Evolutionary conservation across 2,329 filamentous ascomycete species (phyloP), one percentile per base, ranked within the genome.

Genomic region (Chalaropsis thielavioides): DNA sequence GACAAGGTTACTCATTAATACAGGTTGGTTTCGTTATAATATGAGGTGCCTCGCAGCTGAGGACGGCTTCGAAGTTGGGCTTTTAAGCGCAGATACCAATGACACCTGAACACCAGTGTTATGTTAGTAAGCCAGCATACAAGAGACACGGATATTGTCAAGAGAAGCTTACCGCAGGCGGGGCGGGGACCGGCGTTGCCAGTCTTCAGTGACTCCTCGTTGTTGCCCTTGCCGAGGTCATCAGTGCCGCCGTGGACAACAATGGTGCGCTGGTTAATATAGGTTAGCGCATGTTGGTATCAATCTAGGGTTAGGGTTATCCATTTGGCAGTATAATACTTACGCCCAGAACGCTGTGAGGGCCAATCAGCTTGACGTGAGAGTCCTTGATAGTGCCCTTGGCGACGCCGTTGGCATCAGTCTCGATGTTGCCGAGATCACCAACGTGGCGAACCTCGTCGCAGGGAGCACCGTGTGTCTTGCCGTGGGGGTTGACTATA

Each of bases 171-270:
- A 89, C 94, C 94, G 80, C 94, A 99, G 75, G 94, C 94, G 75
- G 94, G 94, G 75, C 94, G 90, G 72, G 80, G 77, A 73, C 94
- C 94, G 75, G 94, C 94, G 76, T 97, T 99, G 71, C 94, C 94
- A 70, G 94, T 99, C 87, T 95, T 96, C 82, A 95, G 90, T 73
- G 90, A 96, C 82, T 97, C 91, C 79, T 92, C 90, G 80, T 89
- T 86, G 71, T 80, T 89, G 73, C 91, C 91, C 83, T 89, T 89
- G 78, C 94, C 94, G 70, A 99, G 90, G 75, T 99, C 94, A 75
- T 99, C 94, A 71, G 92, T 97, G 76, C 94, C 94, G 71, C 81
- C 86, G 81, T 99, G 94, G 73, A 95, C 85, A 73, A 99, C 94
- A 69, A 99, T 83, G 70, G 94, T 97, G 75, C 94, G 92, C 89